These are phyloP conservation scores for Penicillium corylophilum DNA, from an alignment of 2,329 filamentous ascomycete species.

Conservation along the genomic window DNA sequence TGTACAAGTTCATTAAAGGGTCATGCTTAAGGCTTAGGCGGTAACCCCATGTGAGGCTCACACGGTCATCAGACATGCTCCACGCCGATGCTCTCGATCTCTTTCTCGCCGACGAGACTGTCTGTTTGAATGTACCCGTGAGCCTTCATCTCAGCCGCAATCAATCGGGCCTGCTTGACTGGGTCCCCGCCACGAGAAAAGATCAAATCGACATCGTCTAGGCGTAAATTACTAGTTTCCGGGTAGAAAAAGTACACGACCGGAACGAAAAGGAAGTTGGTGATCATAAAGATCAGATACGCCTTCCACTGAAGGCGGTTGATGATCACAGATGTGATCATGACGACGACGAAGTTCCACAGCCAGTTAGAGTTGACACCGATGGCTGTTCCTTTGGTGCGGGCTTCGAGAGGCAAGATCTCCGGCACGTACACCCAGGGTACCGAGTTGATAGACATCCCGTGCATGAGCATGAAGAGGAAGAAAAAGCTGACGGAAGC, in stretches of 20 bases:
- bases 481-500: constrained; percentile 50
- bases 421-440: constrained; percentile 54
- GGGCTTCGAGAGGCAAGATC: constrained; percentile 51
- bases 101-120: constrained; percentile 2
- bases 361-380: constrained; percentile 12
- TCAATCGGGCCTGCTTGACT: neutral
- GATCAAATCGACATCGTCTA: constrained; percentile 16
- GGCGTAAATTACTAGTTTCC: constrained; percentile 11
- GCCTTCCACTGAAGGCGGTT: constrained; percentile 36
- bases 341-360: constrained; percentile 14
- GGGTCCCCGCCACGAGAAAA: neutral
- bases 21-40: neutral
- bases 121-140: constrained; percentile 8
- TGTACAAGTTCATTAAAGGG: neutral
- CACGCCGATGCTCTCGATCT: constrained; percentile 1
- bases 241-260: constrained; percentile 16
- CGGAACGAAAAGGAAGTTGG: constrained; percentile 35
- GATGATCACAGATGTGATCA: constrained; percentile 14
- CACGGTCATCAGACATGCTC: constrained; percentile 3
- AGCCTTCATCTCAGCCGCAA: constrained; percentile 10
- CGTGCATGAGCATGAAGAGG: constrained; percentile 44
- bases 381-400: constrained; percentile 49
- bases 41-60: neutral
- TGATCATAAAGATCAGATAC: constrained; percentile 39
- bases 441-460: constrained; percentile 48